A percentile compares a stretch with the other conserved stretches of the same genome.
Conservation (phyloP, 192 early-diverging fungal species). For the Backusella mclennaniae region DNA sequence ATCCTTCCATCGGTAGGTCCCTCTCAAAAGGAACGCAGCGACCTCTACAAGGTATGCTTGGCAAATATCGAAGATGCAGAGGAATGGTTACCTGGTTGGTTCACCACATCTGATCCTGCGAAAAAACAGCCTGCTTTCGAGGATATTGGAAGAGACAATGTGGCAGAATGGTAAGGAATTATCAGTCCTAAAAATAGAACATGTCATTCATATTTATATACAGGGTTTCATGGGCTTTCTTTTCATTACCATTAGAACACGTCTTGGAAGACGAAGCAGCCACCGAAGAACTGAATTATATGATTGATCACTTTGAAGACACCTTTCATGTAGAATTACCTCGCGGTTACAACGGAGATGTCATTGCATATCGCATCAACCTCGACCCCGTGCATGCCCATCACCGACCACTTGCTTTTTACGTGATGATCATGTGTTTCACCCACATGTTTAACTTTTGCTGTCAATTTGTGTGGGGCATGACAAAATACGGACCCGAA, state of each 20-base stretch:
- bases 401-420: conserved; percentile 31
- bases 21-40: conserved; percentile 11
- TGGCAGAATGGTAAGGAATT: conserved; percentile 29
- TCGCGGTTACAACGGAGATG: conserved; percentile 21
- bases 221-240: conserved; percentile 37
- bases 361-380: conserved; percentile 27
- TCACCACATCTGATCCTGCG: conserved; percentile 3
- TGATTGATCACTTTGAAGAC: conserved; percentile 20
- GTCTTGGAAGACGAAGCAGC: not conserved
- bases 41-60: conserved; percentile 18
- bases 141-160: conserved; percentile 26
- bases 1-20: not conserved
- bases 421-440: conserved; percentile 13
- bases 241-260: conserved; percentile 14
- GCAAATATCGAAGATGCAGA: conserved; percentile 18
- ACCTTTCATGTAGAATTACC: conserved; percentile 13
- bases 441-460: conserved; percentile 9
- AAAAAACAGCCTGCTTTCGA: conserved; percentile 2
- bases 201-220: not conserved
- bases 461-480: conserved; percentile 22
- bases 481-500: conserved; percentile 19
- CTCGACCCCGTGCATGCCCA: conserved; percentile 34
- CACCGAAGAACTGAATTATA: conserved; percentile 15
- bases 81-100: conserved; percentile 28
- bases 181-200: not conserved